These are phyloP conservation scores for Periconia digitata DNA, from an alignment of 2,329 filamentous ascomycete genomes.

Conservation along the genomic window DNA sequence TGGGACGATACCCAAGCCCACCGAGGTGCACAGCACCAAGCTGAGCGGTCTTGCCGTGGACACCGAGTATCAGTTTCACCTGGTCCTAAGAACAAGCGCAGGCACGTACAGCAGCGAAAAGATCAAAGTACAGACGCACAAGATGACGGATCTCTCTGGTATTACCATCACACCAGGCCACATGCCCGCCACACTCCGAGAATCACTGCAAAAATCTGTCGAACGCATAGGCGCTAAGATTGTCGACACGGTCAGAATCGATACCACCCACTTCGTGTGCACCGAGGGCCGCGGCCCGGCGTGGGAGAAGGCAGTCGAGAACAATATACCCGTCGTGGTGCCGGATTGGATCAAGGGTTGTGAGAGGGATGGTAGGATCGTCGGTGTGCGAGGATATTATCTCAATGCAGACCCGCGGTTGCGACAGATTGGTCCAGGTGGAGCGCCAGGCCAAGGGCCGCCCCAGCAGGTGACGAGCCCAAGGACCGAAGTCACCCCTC, in stretches of 20 bases:
- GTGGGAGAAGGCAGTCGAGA: conserved; percentile 97
- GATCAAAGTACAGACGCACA: conserved; percentile 86
- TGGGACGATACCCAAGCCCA: conserved; percentile 85
- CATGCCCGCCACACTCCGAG: conserved; percentile 71
- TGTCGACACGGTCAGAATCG: conserved; percentile 86
- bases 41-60: conserved; percentile 95
- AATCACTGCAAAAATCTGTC: conserved; percentile 73
- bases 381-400: conserved; percentile 95
- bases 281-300: conserved; percentile 85
- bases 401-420: conserved; percentile 77
- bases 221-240: conserved; percentile 91
- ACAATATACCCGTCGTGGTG: conserved; percentile 95
- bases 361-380: conserved; percentile 86
- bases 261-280: conserved; percentile 98
- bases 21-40: conserved; percentile 91
- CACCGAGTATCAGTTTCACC: conserved; percentile 92
- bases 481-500: conserved; percentile 53
- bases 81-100: conserved; percentile 86
- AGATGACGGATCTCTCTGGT: conserved; percentile 96
- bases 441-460: conserved; percentile 20
- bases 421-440: conserved; percentile 52
- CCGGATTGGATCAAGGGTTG: conserved; percentile 99
- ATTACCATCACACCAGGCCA: conserved; percentile 93
- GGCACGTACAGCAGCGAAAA: conserved; percentile 84
- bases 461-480: conserved; percentile 43